phyloP scores from a whole-genome alignment of 1,139 yeast species.

The Meyerozyma sp. region DNA sequence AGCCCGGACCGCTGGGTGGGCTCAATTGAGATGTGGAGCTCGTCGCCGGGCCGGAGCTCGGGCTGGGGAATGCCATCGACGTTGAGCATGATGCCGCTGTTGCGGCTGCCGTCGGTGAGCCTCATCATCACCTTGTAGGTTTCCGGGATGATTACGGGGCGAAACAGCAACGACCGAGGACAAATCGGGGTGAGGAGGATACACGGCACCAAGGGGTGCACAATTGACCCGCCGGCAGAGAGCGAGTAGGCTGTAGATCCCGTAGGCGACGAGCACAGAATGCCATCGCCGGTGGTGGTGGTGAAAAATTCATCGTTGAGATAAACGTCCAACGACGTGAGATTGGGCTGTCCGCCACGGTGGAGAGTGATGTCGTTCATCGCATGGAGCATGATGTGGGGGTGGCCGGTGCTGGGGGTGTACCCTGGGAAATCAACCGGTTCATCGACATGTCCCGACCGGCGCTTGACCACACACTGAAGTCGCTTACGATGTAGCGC shows the following conservation, averaged over 20 bases:
- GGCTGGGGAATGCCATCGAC: constrained; percentile 80
- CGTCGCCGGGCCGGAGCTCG: constrained; percentile 69
- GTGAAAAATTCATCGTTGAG: constrained; percentile 82
- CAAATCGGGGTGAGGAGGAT: constrained; percentile 85
- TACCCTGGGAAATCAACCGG: background rate
- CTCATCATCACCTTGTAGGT: constrained; percentile 63
- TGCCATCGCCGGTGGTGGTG: constrained; percentile 88
- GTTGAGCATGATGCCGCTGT: constrained; percentile 47
- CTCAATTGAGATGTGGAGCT: constrained; percentile 63
- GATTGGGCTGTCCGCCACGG: constrained; percentile 83
- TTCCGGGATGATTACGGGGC: constrained; percentile 80
- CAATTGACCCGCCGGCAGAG: constrained; percentile 88
- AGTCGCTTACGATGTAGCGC: constrained; percentile 74
- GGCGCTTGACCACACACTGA: constrained; percentile 65
- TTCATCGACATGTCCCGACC: constrained; percentile 4
- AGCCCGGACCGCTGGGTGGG: constrained; percentile 46
- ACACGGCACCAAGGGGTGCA: constrained; percentile 83
- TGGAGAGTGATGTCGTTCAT: constrained; percentile 90
- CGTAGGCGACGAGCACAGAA: constrained; percentile 82
- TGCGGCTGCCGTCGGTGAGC: constrained; percentile 49
- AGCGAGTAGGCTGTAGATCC: constrained; percentile 94
- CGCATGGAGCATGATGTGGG: constrained; percentile 51
- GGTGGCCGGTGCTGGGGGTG: background rate
- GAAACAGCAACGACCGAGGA: constrained; percentile 78
- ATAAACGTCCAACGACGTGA: constrained; percentile 73